phyloP scores from a whole-genome alignment of 2,329 filamentous ascomycete species.

The Pestalotiopsis sp. region DNA sequence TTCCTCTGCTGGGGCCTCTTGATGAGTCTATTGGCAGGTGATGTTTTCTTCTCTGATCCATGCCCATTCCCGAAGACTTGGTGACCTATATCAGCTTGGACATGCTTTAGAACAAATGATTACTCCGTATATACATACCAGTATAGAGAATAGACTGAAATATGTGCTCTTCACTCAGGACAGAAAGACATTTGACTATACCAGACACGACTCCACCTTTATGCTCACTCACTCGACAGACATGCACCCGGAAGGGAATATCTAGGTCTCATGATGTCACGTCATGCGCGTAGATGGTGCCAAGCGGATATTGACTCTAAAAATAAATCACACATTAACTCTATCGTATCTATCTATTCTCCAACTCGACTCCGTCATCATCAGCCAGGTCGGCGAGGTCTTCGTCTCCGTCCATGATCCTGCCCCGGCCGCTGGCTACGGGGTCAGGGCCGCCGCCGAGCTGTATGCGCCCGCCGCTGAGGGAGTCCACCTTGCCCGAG shows the following conservation, averaged over 20 bases:
- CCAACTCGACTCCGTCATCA: conserved; percentile 35
- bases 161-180: too few relatives aligned
- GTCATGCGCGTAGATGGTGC: too few relatives aligned
- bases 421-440: conserved; percentile 25
- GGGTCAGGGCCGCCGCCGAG: conserved; percentile 40
- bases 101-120: not conserved
- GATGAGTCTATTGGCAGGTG: not conserved
- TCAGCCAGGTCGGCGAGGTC: conserved; percentile 42
- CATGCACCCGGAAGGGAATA: too few relatives aligned
- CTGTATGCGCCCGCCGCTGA: conserved; percentile 60
- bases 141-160: too few relatives aligned
- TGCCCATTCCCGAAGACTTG: not conserved
- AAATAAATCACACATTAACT: not conserved
- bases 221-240: too few relatives aligned
- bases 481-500: conserved; percentile 53
- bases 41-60: not conserved
- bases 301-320: too few relatives aligned
- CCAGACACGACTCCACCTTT: too few relatives aligned
- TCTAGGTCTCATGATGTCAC: too few relatives aligned
- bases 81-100: not conserved
- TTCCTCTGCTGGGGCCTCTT: conserved; percentile 10
- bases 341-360: conserved; percentile 25
- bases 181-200: too few relatives aligned
- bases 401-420: conserved; percentile 55
- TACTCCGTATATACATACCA: too few relatives aligned